phyloP scores from a whole-genome alignment of 371 early-diverging fungal species.

The Syncephalastrum racemosum region DNA sequence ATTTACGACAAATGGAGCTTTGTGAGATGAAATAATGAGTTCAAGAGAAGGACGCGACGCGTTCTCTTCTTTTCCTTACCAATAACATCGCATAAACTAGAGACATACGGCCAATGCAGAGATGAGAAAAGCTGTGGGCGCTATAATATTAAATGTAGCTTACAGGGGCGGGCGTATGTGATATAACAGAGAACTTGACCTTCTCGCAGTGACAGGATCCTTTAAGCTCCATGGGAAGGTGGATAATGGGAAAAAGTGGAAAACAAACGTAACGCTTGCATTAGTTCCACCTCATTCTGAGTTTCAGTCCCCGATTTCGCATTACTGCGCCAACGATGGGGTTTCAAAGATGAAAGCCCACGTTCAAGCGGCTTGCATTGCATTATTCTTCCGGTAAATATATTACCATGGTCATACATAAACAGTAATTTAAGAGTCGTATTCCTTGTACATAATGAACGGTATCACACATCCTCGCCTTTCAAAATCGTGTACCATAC shows the following conservation, averaged over 20 bases:
- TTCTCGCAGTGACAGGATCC: constrained; percentile 56
- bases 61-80: constrained; percentile 24
- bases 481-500: too few species aligned
- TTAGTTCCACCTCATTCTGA: too few species aligned
- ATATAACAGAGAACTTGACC: constrained; percentile 33
- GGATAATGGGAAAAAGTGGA: constrained; percentile 1
- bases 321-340: too few species aligned
- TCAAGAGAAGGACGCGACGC: neutral
- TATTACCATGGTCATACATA: too few species aligned
- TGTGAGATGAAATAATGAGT: neutral
- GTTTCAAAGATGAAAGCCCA: too few species aligned
- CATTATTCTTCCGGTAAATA: too few species aligned
- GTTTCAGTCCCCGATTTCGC: too few species aligned
- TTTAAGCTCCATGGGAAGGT: constrained; percentile 38
- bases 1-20: constrained; percentile 53
- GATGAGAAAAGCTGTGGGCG: neutral
- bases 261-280: neutral
- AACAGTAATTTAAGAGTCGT: too few species aligned
- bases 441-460: too few species aligned
- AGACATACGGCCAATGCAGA: neutral
- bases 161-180: constrained; percentile 44
- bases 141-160: constrained; percentile 3
- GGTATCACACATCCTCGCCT: too few species aligned
- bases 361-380: too few species aligned
- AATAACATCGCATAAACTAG: constrained; percentile 48